Percentiles rank a stretch among this genome's conserved stretches.
These are phyloP conservation scores for Epichloe scottii DNA, from an alignment of 2,329 filamentous ascomycete genomes.

Conservation along the genomic window DNA sequence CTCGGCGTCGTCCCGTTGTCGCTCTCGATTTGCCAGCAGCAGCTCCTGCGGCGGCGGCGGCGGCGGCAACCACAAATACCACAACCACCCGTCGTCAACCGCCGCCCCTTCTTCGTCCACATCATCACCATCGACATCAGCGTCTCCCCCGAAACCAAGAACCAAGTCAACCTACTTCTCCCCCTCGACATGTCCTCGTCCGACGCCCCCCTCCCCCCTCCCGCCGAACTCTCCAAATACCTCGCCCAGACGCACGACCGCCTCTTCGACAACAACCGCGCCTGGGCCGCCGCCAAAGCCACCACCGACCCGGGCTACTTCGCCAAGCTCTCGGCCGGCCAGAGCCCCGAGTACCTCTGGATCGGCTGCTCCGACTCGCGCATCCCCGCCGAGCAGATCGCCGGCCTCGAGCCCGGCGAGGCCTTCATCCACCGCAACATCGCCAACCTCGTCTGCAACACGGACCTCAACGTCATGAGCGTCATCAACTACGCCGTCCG, in stretches of 20 bases:
- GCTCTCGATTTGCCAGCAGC: neutral
- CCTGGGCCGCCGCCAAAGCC: slow-evolving; percentile 50
- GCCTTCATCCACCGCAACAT: slow-evolving; percentile 94
- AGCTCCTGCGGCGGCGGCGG: neutral
- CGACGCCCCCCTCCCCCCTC: neutral
- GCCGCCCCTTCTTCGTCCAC: too few species aligned
- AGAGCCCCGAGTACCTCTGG: slow-evolving; percentile 66
- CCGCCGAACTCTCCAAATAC: slow-evolving; percentile 24
- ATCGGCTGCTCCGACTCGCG: slow-evolving; percentile 86
- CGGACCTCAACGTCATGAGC: slow-evolving; percentile 66
- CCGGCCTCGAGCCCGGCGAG: slow-evolving; percentile 74
- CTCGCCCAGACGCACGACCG: slow-evolving; percentile 51
- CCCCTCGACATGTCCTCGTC: slow-evolving; percentile 3
- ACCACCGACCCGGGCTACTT: slow-evolving; percentile 53
- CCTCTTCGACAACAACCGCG: slow-evolving; percentile 56
- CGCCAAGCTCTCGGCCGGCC: slow-evolving; percentile 47
- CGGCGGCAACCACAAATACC: neutral
- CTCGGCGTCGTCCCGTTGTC: neutral
- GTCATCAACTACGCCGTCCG: slow-evolving; percentile 82
- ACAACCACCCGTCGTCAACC: neutral
- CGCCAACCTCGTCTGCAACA: slow-evolving; percentile 72
- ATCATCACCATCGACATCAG: neutral
- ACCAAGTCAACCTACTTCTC: too few species aligned
- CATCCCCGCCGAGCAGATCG: slow-evolving; percentile 81
- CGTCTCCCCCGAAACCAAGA: neutral